These are phyloP conservation scores for Psilocybe azurescens DNA, from an alignment of 768 basidiomycete genomes.

Conservation along the genomic window DNA sequence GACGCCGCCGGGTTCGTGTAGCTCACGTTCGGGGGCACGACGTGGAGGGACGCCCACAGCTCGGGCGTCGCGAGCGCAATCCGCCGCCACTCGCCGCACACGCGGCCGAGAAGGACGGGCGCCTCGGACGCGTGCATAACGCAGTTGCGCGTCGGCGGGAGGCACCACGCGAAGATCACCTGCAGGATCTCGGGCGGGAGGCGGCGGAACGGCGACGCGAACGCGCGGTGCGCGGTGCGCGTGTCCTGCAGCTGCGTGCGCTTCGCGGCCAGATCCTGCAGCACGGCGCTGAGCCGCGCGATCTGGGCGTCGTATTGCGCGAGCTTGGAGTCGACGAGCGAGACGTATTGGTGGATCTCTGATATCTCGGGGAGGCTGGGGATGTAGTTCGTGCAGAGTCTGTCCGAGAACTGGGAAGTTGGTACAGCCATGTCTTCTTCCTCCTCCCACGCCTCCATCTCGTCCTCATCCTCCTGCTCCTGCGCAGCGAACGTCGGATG, in stretches of 20 bases:
- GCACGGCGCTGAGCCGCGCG: constrained; percentile 21
- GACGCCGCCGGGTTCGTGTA: constrained; percentile 24
- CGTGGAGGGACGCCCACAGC: constrained; percentile 32
- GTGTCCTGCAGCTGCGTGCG: constrained; percentile 19
- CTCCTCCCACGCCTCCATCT: neutral
- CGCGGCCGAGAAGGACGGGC: constrained; percentile 31
- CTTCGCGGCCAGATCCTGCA: constrained; percentile 19
- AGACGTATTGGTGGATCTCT: constrained; percentile 26
- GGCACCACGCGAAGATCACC: constrained; percentile 30
- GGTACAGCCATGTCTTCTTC: constrained; percentile 5
- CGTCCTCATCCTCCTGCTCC: too few relatives aligned
- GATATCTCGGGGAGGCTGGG: constrained; percentile 24
- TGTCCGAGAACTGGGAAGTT: constrained; percentile 24
- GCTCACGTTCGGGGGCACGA: constrained; percentile 31
- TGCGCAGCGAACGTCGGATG: too few relatives aligned
- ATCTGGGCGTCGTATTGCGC: constrained; percentile 23
- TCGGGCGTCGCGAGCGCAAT: constrained; percentile 28
- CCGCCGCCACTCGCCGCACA: constrained; percentile 33
- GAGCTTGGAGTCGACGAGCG: constrained; percentile 22
- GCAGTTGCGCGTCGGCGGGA: constrained; percentile 29
- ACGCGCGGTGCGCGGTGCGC: constrained; percentile 24
- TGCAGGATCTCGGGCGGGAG: constrained; percentile 32
- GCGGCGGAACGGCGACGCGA: constrained; percentile 29
- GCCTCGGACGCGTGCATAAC: constrained; percentile 34
- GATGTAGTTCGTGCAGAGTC: constrained; percentile 31